Percentiles rank a stretch among this genome's conserved stretches.
Conservation (phyloP, 2,329 filamentous ascomycete genomes). For the Cytospora piceicola region DNA sequence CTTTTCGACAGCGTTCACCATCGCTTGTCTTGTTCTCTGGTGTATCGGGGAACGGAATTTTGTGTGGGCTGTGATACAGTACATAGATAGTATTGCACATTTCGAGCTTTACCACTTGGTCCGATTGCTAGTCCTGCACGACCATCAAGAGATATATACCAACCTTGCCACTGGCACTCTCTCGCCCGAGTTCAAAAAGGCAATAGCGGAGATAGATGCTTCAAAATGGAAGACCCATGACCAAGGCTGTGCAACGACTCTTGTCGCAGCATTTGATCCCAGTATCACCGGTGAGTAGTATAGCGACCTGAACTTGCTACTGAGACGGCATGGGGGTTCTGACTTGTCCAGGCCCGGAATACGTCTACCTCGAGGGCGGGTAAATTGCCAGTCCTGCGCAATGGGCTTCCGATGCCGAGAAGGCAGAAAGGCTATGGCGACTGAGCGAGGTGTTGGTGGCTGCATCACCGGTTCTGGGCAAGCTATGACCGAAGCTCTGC, state of each 20-base stretch:
- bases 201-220: slow-evolving; percentile 33
- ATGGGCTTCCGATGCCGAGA: slow-evolving; percentile 5
- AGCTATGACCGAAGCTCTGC: slow-evolving; percentile 17
- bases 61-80: slow-evolving; percentile 19
- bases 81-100: slow-evolving; percentile 10
- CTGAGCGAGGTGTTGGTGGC: slow-evolving; percentile 24
- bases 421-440: slow-evolving; percentile 21
- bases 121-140: slow-evolving; percentile 28
- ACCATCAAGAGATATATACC: slow-evolving; percentile 30
- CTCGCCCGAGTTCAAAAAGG: slow-evolving; percentile 22
- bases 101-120: slow-evolving; percentile 8
- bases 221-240: slow-evolving; percentile 42
- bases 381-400: slow-evolving; percentile 9
- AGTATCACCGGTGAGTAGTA: slow-evolving; percentile 10
- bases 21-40: slow-evolving; percentile 4
- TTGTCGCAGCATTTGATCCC: slow-evolving; percentile 48
- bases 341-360: slow-evolving; percentile 8
- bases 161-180: slow-evolving; percentile 15
- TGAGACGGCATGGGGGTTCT: background rate
- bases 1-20: slow-evolving; percentile 2
- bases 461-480: slow-evolving; percentile 5
- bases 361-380: slow-evolving; percentile 15
- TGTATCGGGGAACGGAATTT: background rate
- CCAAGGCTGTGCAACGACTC: slow-evolving; percentile 47
- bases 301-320: background rate